phyloP scores from a whole-genome alignment of 352 stramenopile genomes.

The Globisporangium emineosum region DNA sequence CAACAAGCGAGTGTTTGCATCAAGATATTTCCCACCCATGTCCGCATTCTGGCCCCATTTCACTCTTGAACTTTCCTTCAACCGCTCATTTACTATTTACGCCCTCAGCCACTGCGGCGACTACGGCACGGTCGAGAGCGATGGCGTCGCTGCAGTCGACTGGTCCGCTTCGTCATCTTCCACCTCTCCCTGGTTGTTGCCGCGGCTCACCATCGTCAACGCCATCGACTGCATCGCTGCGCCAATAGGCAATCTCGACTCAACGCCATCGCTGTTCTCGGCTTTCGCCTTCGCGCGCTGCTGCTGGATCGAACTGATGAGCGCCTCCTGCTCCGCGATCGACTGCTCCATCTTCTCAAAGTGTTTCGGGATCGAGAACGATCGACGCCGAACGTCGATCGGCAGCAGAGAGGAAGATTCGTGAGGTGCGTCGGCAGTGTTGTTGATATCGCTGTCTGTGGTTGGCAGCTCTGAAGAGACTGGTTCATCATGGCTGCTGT shows the following conservation, averaged over 20 bases:
- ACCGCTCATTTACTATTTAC: too few relatives aligned
- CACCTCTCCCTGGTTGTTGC: neutral
- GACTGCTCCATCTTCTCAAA: slow-evolving; percentile 31
- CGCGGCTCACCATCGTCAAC: neutral
- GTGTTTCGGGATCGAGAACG: slow-evolving; percentile 44
- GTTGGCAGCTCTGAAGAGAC: neutral
- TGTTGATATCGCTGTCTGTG: neutral
- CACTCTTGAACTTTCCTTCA: neutral
- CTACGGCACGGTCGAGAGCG: neutral
- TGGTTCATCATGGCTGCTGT: neutral
- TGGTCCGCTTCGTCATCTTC: neutral
- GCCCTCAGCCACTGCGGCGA: neutral
- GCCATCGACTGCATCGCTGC: slow-evolving; percentile 18
- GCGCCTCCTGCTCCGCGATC: slow-evolving; percentile 30
- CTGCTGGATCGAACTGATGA: slow-evolving; percentile 57
- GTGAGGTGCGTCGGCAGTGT: neutral
- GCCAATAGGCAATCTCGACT: slow-evolving; percentile 19
- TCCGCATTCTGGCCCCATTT: neutral
- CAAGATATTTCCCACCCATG: neutral
- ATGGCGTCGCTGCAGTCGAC: neutral
- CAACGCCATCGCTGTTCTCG: neutral
- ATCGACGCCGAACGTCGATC: slow-evolving; percentile 27
- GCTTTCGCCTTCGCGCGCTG: slow-evolving; percentile 46
- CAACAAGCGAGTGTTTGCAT: neutral
- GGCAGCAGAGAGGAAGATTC: neutral